phyloP scores from a whole-genome alignment of 2,329 filamentous ascomycete genomes.

The Coniochaeta hoffmannii region DNA sequence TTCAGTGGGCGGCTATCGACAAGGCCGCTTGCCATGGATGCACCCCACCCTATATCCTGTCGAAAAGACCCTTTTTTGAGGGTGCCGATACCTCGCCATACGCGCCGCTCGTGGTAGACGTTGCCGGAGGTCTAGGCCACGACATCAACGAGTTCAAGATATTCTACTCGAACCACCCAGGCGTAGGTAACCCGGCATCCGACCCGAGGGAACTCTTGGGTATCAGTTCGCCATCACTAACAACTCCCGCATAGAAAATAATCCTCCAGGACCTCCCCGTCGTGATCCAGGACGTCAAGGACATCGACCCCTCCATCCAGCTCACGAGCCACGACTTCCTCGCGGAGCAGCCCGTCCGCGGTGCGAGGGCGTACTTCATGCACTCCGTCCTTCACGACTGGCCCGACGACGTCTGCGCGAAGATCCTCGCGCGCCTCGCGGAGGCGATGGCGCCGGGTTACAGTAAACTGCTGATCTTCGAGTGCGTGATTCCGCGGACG shows the following conservation, averaged over 20 bases:
- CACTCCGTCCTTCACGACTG: conserved; percentile 22
- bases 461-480: conserved; percentile 24
- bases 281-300: conserved; percentile 9
- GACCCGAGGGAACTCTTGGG: too few species aligned
- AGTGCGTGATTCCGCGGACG: conserved; percentile 22
- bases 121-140: neutral
- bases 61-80: conserved; percentile 20
- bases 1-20: conserved; percentile 22
- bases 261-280: conserved; percentile 16
- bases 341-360: conserved; percentile 12
- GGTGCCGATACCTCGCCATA: conserved; percentile 17
- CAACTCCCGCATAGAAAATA: conserved; percentile 6
- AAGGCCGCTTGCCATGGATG: conserved; percentile 26
- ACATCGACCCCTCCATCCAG: conserved; percentile 6
- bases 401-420: conserved; percentile 16
- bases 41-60: conserved; percentile 19
- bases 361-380: conserved; percentile 18
- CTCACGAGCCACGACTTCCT: conserved; percentile 11
- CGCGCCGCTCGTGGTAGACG: conserved; percentile 4
- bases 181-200: neutral
- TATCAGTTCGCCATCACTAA: too few species aligned
- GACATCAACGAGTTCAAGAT: conserved; percentile 9
- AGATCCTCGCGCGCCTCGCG: conserved; percentile 18
- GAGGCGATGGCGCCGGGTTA: conserved; percentile 24
- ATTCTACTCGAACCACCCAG: conserved; percentile 8